Evolutionary conservation across 2,329 filamentous ascomycete genomes (phyloP), one percentile per base, ranked within the genome.

Genomic region (Pseudogymnoascus sp.): DNA sequence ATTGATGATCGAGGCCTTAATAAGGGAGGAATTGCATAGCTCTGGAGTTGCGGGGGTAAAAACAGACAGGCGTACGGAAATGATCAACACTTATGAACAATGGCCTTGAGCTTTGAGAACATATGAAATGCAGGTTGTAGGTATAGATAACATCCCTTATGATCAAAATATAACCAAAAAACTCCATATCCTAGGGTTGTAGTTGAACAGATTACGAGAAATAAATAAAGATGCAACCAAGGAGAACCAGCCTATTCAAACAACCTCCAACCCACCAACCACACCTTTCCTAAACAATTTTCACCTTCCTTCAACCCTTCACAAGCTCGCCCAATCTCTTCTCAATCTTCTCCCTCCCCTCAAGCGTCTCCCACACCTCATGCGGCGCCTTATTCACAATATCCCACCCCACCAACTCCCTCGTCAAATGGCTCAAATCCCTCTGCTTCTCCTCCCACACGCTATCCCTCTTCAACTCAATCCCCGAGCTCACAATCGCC

Each of bases 381-480:
- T 96, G 91, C 4, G 92, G 90, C 2, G 92, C 92, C 65, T 87
- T 84, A 63, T 89, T 84, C 9, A 97, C 91, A 60, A 96, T 84
- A 73, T 96, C 91, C 92, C 93, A 99, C 39, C 83, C 79, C 63
- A 89, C 74, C 60, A 97, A 77, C 58, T 92, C 91, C 60, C 87
- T 81, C 0, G 93, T 97, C 67, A 97, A 78, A 64, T 82, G 84
- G 6, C 87, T 92, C 65, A 97, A 76, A 70, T 96, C 92, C 68
- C 90, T 82, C 78, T 99, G 94, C 74, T 91, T 92, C 66, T 83
- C 78, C 72, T 89, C 87, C 94, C 94, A 99, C 62, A 84, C 81
- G 55, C 79, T 77, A 72, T 90, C 87, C 58, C 75, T 80, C 63
- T 84, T 82, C 62, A 91, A 80, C 68, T 88, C 81, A 62, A 86